Conservation (phyloP, 148 eudicot species). For the Euryodendron excelsum region DNA sequence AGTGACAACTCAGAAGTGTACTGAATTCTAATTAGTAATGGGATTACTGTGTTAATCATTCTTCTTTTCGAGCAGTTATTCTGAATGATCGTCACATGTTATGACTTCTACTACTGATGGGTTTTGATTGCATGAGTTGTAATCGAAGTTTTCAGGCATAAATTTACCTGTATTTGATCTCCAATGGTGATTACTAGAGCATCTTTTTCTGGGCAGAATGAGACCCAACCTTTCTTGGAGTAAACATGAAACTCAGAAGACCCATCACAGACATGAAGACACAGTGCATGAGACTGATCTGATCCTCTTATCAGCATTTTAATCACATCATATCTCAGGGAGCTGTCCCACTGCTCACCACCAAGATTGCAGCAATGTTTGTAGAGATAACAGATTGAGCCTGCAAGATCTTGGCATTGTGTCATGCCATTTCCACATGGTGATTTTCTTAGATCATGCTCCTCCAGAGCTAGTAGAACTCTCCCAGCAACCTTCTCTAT, state of each 20-base stretch:
- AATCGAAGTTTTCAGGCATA: no score
- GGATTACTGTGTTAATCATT: no score
- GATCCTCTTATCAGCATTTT: constrained; percentile 77
- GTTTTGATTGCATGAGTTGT: no score
- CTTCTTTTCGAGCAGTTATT: no score
- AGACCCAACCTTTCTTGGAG: constrained; percentile 89
- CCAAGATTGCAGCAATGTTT: constrained; percentile 41
- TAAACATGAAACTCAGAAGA: constrained; percentile 80
- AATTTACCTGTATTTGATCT: constrained; percentile 75
- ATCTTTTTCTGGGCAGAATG: constrained; percentile 49
- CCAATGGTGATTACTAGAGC: constrained; percentile 75
- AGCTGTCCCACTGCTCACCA: constrained; percentile 36
- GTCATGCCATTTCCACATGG: not conserved
- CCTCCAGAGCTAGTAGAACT: constrained; percentile 28
- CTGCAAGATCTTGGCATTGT: constrained; percentile 21
- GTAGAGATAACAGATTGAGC: constrained; percentile 49
- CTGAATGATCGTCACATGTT: no score
- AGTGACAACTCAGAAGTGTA: constrained; percentile 21
- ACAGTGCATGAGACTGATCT: constrained; percentile 65
- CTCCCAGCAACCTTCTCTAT: constrained; percentile 47
- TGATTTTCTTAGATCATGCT: constrained; percentile 9
- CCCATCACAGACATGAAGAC: constrained; percentile 61
- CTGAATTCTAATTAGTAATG: not conserved
- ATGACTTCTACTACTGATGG: no score
- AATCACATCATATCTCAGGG: constrained; percentile 67